A percentile compares a stretch with the other conserved stretches of the same genome.
phyloP scores from a whole-genome alignment of 83 land plant species.

The Isoetes engelmannii region DNA sequence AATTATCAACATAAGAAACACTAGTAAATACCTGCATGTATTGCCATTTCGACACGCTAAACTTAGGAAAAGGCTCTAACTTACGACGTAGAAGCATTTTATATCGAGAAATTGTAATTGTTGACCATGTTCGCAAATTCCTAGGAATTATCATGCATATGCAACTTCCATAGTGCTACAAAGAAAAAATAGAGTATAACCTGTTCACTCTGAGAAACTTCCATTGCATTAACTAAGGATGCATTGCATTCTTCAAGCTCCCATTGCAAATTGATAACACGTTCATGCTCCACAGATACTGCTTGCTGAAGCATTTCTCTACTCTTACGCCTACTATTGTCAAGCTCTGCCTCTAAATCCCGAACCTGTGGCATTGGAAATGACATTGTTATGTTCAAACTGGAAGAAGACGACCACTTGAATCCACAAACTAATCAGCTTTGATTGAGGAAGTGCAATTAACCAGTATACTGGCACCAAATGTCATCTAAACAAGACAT shows the following conservation, averaged over 20 bases:
- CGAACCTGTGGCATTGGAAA: constrained; percentile 51
- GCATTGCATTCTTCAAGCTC: constrained; percentile 81
- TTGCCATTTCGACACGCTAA: too few species aligned
- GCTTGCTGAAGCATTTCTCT: constrained; percentile 82
- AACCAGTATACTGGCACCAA: neutral
- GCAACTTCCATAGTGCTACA: too few species aligned
- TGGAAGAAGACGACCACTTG: neutral
- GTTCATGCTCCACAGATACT: constrained; percentile 67
- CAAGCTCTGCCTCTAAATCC: constrained; percentile 84
- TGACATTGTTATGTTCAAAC: too few species aligned
- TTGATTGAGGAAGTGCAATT: neutral
- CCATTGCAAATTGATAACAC: constrained; percentile 80
- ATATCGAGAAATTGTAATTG: too few species aligned
- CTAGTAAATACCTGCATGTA: too few species aligned
- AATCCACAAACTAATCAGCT: neutral
- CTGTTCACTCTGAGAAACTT: constrained; percentile 13
- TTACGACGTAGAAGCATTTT: too few species aligned
- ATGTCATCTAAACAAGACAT: neutral
- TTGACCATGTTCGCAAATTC: too few species aligned
- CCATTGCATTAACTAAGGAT: constrained; percentile 28
- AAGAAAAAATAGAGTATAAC: neutral
- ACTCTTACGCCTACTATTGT: constrained; percentile 61
- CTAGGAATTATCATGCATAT: too few species aligned
- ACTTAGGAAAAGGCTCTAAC: too few species aligned
- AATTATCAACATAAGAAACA: neutral